These are phyloP conservation scores for Pichia exigua DNA, from an alignment of 805 yeast genomes.

Conservation along the genomic window DNA sequence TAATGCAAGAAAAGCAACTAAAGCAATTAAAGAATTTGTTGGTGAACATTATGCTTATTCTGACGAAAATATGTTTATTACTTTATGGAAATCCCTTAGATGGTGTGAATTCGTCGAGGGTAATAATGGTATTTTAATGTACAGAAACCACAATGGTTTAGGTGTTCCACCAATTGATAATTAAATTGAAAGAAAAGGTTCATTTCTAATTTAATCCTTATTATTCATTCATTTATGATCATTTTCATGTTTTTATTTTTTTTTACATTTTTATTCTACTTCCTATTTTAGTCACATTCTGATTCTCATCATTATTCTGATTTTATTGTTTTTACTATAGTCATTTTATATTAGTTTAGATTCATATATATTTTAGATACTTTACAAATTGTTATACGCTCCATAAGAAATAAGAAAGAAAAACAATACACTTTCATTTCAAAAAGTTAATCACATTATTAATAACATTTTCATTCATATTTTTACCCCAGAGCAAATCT, in stretches of 20 bases:
- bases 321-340: too few relatives aligned
- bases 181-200: not conserved
- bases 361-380: not conserved
- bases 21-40: conserved; percentile 44
- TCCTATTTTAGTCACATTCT: not conserved
- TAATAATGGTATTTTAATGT: conserved; percentile 57
- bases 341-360: not conserved
- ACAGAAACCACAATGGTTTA: conserved; percentile 46
- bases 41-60: conserved; percentile 42
- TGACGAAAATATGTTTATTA: conserved; percentile 50
- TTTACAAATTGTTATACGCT: not conserved
- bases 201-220: not conserved
- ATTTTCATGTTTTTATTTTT: not conserved
- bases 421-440: not conserved
- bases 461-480: conserved; percentile 44
- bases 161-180: conserved; percentile 29
- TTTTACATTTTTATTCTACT: not conserved
- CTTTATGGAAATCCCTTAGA: conserved; percentile 52
- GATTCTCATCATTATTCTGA: not conserved
- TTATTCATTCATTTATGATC: not conserved
- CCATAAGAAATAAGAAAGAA: not conserved
- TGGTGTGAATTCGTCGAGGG: conserved; percentile 68
- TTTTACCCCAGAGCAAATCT: conserved; percentile 88
- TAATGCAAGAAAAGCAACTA: conserved; percentile 46
- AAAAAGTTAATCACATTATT: conserved; percentile 31